Conservation (phyloP, 176 grass and related monocot species). For the Calamus simplicifolius region DNA sequence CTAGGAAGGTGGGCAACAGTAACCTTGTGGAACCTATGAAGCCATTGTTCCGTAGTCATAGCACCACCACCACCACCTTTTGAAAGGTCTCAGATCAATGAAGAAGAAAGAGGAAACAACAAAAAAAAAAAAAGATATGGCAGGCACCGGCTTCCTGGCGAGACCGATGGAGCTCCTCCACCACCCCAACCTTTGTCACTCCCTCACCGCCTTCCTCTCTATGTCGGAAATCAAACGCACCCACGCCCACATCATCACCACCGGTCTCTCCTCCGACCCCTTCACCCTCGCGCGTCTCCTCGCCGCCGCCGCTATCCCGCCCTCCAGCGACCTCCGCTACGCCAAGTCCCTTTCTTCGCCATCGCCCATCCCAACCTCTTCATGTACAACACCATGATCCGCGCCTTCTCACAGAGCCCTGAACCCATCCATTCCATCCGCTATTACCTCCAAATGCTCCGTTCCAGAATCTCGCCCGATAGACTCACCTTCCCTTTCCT, state of each 20-base stretch:
- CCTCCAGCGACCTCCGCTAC: constrained; percentile 10
- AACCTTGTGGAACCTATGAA: too few species aligned
- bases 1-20: too few species aligned
- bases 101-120: too few species aligned
- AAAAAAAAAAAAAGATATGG: too few species aligned
- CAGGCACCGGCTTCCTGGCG: background rate
- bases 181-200: too few species aligned
- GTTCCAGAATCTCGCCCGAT: constrained; percentile 23
- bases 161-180: constrained; percentile 18
- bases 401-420: constrained; percentile 27
- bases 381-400: constrained; percentile 23
- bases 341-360: constrained; percentile 29
- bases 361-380: constrained; percentile 2
- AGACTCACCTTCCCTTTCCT: constrained; percentile 51
- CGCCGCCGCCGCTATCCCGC: constrained; percentile 1
- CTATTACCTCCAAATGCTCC: constrained; percentile 15
- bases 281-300: constrained; percentile 16
- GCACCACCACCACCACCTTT: too few species aligned
- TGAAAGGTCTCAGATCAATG: too few species aligned
- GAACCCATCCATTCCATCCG: constrained; percentile 6
- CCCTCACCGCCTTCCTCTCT: too few species aligned
- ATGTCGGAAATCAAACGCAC: too few species aligned
- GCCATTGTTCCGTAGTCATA: too few species aligned
- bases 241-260: too few species aligned
- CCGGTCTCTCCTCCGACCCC: constrained; percentile 14